These are phyloP conservation scores for Pseudopediastrum boryanum DNA, from an alignment of 139 green algal species.

Conservation along the genomic window DNA sequence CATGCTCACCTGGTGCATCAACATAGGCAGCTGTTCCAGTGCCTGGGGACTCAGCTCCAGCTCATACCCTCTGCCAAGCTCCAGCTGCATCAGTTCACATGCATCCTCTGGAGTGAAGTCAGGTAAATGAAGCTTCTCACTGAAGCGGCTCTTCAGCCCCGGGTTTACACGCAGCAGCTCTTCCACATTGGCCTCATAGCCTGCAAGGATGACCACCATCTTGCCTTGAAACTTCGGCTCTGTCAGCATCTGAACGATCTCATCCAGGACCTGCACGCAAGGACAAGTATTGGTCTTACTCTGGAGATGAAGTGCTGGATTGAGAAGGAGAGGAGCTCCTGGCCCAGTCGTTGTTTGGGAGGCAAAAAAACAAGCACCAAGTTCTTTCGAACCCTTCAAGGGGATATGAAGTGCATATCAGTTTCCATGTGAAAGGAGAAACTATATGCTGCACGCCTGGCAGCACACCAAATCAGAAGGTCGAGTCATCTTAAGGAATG, in stretches of 20 bases:
- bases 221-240: conserved; percentile 46
- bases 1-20: conserved; percentile 42
- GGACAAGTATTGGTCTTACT: neutral
- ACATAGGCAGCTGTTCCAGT: conserved; percentile 1
- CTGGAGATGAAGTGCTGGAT: neutral
- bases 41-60: conserved; percentile 39
- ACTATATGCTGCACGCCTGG: no score
- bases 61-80: conserved; percentile 25
- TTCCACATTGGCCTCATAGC: conserved; percentile 53
- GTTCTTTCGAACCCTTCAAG: no score
- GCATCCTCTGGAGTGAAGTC: conserved; percentile 45
- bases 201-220: conserved; percentile 64
- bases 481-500: no score
- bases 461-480: no score
- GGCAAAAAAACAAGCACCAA: no score
- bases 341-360: no score
- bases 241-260: conserved; percentile 60
- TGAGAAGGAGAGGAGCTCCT: neutral
- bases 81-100: conserved; percentile 35
- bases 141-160: conserved; percentile 62
- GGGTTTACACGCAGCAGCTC: conserved; percentile 54
- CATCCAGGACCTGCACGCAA: conserved; percentile 40
- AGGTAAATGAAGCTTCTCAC: conserved; percentile 46
- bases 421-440: no score
- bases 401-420: no score